Conservation (phyloP, 352 stramenopile genomes). For the Phytopythium vexans region DNA sequence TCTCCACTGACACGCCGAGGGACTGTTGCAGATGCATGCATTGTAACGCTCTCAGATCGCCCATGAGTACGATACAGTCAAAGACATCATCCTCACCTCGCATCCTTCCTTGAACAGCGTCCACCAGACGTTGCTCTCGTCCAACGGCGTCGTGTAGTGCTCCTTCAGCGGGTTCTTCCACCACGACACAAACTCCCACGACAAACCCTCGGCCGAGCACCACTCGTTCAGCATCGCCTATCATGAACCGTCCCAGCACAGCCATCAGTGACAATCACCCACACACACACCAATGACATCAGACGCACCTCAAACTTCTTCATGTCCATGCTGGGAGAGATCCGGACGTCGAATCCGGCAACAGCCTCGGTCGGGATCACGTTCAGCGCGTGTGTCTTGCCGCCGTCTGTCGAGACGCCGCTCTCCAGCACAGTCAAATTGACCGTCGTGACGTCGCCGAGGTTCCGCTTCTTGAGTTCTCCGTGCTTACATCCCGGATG, state of each 20-base stretch:
- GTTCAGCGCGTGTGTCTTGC: constrained; percentile 84
- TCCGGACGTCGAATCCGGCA: constrained; percentile 94
- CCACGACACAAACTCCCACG: not conserved
- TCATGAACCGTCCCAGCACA: not conserved
- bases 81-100: not conserved
- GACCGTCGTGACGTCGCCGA: constrained; percentile 95
- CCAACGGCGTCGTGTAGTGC: constrained; percentile 6
- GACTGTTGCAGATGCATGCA: not conserved
- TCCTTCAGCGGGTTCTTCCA: constrained; percentile 14
- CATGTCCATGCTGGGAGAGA: constrained; percentile 87
- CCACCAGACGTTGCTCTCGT: constrained; percentile 7
- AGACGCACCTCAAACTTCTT: constrained; percentile 58
- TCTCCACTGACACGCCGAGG: constrained; percentile 48
- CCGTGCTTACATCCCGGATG: constrained; percentile 87
- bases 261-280: too few species aligned
- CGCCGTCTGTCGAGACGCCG: constrained; percentile 81
- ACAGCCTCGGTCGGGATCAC: constrained; percentile 91
- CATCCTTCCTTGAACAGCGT: constrained; percentile 2
- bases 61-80: not conserved
- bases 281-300: too few species aligned
- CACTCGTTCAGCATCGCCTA: not conserved
- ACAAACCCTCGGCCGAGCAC: not conserved
- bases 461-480: constrained; percentile 86
- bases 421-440: constrained; percentile 94
- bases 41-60: not conserved